Evolutionary conservation across 2,329 filamentous ascomycete species (phyloP), one percentile per base, ranked within the genome.

Genomic region (Lachnellula occidentalis): DNA sequence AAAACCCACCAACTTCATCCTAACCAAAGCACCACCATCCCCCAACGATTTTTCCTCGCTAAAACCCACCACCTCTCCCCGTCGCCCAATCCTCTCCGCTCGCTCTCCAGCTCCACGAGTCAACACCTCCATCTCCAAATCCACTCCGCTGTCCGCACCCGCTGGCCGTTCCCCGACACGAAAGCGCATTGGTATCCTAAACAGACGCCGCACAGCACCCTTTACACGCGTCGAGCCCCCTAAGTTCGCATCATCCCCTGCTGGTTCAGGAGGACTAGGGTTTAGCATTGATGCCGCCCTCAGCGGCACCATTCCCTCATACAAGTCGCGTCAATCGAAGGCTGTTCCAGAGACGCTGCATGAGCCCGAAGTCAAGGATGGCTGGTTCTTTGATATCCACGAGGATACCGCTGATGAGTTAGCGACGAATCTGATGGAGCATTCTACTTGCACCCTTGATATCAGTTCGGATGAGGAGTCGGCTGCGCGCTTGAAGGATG

Each of bases 301-400:
- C 59, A 88, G 82, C 69, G 87, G 88, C 48, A 90, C 87, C 27
- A 82, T 92, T 51, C 75, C 86, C 5, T 77, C 77, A 58, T 86
- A 86, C 69, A 73, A 73, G 3, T 73, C 76, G 45, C 78, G 75
- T 21, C 63, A 50, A 36, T 67, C n/a, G 61, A 69, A 55, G 67
- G 61, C 54, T 4, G 41, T 43, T 8, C 41, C 41, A 4, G 41
- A 17, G 5, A 43, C 55, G 58, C 67, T 80, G 36, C 59, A 72
- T 42, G 74, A 76, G 56, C 67, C 76, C 21, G 76, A 79, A 51
- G 70, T 78, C 64, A 81, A 87, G 67, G 78, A 82, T 34, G 79
- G 79, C 55, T 96, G 91, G 92, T 87, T 87, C 75, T 97, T 99
- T 68, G 88, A 92, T 56, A 97, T 99, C 66, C 86, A 96, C 69